Evolutionary conservation across 2,329 filamentous ascomycete genomes (phyloP).

Genomic region (Nakataea oryzae): DNA sequence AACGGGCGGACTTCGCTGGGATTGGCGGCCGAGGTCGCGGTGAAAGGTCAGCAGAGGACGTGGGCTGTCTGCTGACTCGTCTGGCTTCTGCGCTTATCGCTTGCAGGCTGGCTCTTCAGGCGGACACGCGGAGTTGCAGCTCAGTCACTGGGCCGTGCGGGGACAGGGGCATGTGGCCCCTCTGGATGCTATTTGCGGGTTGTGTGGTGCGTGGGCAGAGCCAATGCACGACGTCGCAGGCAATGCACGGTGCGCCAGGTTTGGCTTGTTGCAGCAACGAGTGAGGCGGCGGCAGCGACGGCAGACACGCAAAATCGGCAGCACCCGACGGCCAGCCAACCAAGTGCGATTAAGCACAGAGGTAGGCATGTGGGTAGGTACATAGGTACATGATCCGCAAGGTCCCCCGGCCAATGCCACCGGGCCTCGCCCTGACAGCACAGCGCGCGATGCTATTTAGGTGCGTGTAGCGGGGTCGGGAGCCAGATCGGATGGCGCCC

Average conservation of each 20-base stretch:
- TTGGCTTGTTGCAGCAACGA: background rate
- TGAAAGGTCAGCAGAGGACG: background rate
- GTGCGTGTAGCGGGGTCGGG: background rate
- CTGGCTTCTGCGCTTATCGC: background rate
- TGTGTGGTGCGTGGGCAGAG: background rate
- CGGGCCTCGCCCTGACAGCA: background rate
- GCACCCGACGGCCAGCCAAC: background rate
- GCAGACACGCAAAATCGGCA: background rate
- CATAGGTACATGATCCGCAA: background rate
- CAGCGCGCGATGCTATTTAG: background rate
- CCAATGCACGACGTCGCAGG: background rate
- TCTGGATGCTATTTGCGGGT: background rate
- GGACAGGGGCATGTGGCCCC: background rate
- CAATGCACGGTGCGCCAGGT: background rate
- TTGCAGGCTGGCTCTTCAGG: background rate
- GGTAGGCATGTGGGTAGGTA: too few relatives aligned
- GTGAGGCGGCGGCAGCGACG: too few relatives aligned
- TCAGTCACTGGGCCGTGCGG: background rate
- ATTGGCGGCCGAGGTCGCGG: background rate
- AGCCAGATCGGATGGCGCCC: background rate
- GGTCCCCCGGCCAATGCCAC: too few relatives aligned
- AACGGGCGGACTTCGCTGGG: background rate
- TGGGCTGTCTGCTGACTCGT: background rate
- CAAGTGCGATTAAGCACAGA: too few relatives aligned
- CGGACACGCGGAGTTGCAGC: too few relatives aligned